Conservation (phyloP, 495 filamentous ascomycete genomes). For the Pyronema domesticum region DNA sequence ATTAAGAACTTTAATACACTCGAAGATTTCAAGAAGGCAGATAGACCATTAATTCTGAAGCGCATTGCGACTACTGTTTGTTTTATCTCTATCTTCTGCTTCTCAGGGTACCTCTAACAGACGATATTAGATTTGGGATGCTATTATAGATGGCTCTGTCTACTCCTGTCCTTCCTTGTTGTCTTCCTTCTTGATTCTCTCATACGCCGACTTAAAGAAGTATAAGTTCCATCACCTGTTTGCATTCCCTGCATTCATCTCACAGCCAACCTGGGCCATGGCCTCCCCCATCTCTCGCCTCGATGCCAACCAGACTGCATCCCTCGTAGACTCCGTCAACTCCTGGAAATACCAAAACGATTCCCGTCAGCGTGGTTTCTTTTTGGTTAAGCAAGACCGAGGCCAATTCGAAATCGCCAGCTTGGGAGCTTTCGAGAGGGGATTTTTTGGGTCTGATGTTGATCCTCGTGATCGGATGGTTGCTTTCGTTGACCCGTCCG, state of each 20-base stretch:
- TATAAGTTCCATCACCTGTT: slow-evolving; percentile 93
- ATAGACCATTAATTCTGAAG: slow-evolving; percentile 54
- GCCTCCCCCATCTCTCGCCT: slow-evolving; percentile 33
- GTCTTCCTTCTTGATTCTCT: slow-evolving; percentile 68
- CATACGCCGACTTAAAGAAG: slow-evolving; percentile 92
- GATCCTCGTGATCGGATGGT: slow-evolving; percentile 55
- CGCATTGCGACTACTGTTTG: slow-evolving; percentile 58
- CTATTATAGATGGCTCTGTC: slow-evolving; percentile 86
- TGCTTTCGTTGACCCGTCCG: slow-evolving; percentile 81
- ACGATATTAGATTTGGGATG: slow-evolving; percentile 72
- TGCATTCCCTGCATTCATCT: slow-evolving; percentile 80
- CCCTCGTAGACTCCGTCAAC: slow-evolving; percentile 59
- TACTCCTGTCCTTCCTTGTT: slow-evolving; percentile 85
- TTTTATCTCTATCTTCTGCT: slow-evolving; percentile 1
- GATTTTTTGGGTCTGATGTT: slow-evolving; percentile 57
- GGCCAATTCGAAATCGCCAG: slow-evolving; percentile 52
- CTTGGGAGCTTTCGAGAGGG: slow-evolving; percentile 60
- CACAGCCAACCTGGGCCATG: slow-evolving; percentile 59
- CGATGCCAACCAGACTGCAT: slow-evolving; percentile 46
- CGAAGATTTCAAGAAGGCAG: slow-evolving; percentile 68
- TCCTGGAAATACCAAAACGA: slow-evolving; percentile 74
- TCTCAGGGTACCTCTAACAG: background rate
- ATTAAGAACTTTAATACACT: slow-evolving; percentile 94
- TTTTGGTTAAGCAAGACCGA: slow-evolving; percentile 54
- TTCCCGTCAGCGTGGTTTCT: slow-evolving; percentile 75